A percentile compares a stretch with the other conserved stretches of the same genome.
These are phyloP conservation scores for Luzula sylvatica DNA, from an alignment of 176 grass and related monocot genomes.

Conservation along the genomic window DNA sequence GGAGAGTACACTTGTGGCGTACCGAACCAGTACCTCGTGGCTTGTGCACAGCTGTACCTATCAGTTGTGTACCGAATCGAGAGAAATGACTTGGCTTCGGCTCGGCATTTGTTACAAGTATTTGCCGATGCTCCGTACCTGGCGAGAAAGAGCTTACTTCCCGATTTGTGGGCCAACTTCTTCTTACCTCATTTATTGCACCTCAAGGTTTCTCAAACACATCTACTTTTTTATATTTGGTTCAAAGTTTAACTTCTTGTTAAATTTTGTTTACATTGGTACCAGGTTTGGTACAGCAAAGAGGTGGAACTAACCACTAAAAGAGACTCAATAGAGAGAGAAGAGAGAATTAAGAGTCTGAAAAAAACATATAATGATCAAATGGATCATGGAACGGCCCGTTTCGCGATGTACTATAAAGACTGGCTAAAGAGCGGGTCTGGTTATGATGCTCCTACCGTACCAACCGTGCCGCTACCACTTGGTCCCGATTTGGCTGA, in stretches of 20 bases:
- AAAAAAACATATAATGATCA: conserved; percentile 70
- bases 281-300: conserved; percentile 50
- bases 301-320: conserved; percentile 40
- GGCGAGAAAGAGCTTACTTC: conserved; percentile 60
- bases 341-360: conserved; percentile 42
- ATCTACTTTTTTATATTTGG: no score
- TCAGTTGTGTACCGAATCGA: conserved; percentile 82
- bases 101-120: conserved; percentile 80
- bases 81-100: conserved; percentile 54
- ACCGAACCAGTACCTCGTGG: conserved; percentile 63
- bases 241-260: no score
- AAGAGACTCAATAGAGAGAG: conserved; percentile 28
- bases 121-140: conserved; percentile 74
- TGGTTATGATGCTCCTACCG: conserved; percentile 34
- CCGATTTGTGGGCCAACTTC: conserved; percentile 91
- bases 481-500: conserved; percentile 13
- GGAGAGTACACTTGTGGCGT: conserved; percentile 39
- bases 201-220: conserved; percentile 33
- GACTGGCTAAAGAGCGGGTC: conserved; percentile 60
- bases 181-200: conserved; percentile 91
- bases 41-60: conserved; percentile 88
- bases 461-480: conserved; percentile 65
- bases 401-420: conserved; percentile 87
- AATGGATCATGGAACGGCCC: conserved; percentile 66
- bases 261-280: not conserved